Conservation (phyloP, 1,284 basidiomycete genomes). For the Cutaneotrichosporon cutaneum region DNA sequence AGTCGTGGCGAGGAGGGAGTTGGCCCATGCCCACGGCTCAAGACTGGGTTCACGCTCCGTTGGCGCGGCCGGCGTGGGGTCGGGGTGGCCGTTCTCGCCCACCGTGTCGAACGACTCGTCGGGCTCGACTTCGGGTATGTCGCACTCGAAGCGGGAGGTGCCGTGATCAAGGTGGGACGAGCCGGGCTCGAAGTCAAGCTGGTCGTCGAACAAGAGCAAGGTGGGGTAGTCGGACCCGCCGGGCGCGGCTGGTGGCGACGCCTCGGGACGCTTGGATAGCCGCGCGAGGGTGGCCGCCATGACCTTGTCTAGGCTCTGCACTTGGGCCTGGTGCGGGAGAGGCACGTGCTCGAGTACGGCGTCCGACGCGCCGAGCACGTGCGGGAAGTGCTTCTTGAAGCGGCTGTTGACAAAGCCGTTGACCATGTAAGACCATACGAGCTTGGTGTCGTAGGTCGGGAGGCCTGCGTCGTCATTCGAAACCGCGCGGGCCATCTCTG, state of each 20-base stretch:
- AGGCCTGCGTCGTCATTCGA: slow-evolving; percentile 17
- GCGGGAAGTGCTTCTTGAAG: slow-evolving; percentile 37
- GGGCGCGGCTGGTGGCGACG: slow-evolving; percentile 7
- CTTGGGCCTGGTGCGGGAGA: neutral
- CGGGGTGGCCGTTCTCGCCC: neutral
- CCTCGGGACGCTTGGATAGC: neutral
- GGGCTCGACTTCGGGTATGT: neutral
- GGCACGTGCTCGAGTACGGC: slow-evolving; percentile 3
- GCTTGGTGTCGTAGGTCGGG: slow-evolving; percentile 41
- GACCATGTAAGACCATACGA: slow-evolving; percentile 46
- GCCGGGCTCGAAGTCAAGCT: too few relatives aligned
- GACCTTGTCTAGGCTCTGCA: slow-evolving; percentile 9
- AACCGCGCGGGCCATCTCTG: slow-evolving; percentile 17
- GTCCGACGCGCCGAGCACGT: slow-evolving; percentile 14
- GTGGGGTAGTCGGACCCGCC: too few relatives aligned
- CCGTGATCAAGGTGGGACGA: too few relatives aligned
- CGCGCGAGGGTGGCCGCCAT: slow-evolving; percentile 15
- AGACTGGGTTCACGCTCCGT: slow-evolving; percentile 10
- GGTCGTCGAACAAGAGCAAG: too few relatives aligned
- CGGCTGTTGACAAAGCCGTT: slow-evolving; percentile 38
- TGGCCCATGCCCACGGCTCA: slow-evolving; percentile 26
- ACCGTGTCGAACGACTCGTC: slow-evolving; percentile 18
- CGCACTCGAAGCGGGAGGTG: neutral
- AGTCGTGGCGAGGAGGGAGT: slow-evolving; percentile 16
- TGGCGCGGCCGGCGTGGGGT: neutral